These are phyloP conservation scores for Sonneratia caseolaris DNA, from an alignment of 345 rosid species.

Conservation along the genomic window DNA sequence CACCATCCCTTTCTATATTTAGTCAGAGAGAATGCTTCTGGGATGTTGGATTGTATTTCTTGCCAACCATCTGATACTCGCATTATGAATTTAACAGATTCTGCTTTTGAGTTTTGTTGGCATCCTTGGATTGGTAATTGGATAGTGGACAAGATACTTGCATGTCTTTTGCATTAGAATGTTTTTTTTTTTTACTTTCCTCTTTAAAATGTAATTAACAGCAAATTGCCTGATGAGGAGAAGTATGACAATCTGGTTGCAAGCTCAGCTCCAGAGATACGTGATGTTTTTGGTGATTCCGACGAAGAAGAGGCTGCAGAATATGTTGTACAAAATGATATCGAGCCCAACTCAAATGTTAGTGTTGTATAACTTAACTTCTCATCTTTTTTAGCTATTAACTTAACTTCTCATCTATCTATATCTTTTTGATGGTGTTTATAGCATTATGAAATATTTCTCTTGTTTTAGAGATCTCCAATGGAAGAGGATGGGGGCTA, in stretches of 20 bases:
- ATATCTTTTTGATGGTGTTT: background rate
- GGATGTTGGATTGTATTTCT: background rate
- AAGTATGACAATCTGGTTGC: constrained; percentile 50
- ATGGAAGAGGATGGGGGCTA: constrained; percentile 74
- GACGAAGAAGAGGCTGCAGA: constrained; percentile 84
- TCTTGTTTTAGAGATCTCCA: constrained; percentile 53
- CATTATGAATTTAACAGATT: background rate
- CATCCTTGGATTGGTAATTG: background rate
- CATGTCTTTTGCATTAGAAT: background rate
- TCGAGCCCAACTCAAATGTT: constrained; percentile 60
- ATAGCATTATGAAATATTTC: background rate
- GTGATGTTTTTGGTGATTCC: constrained; percentile 97
- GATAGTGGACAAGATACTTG: background rate
- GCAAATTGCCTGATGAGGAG: constrained; percentile 56
- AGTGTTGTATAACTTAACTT: constrained; percentile 18
- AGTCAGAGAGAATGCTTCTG: background rate
- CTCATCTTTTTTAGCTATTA: no score
- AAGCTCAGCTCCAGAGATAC: constrained; percentile 71
- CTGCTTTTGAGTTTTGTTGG: background rate
- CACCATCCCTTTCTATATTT: background rate
- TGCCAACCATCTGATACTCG: background rate
- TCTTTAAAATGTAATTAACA: constrained; percentile 15
- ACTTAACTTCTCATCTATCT: constrained; percentile 5
- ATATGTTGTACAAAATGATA: constrained; percentile 54
- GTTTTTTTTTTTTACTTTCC: background rate